Conservation (phyloP, 192 early-diverging fungal species). For the Coemansia sp. region DNA sequence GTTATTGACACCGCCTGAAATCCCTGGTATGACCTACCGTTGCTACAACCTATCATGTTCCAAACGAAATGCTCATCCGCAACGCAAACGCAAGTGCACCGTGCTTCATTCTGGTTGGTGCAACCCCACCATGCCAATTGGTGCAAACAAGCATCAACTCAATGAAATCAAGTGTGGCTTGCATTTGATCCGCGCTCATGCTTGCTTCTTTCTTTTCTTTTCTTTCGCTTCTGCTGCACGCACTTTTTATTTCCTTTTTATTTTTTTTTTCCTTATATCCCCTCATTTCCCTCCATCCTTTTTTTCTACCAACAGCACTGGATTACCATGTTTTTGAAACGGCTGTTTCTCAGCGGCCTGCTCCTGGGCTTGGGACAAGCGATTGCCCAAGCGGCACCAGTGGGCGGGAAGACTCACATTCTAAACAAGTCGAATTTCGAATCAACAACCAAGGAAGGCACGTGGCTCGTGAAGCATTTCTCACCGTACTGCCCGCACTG, state of each 20-base stretch:
- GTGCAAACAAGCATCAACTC: no score
- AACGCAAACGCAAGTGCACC: no score
- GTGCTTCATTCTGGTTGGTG: no score
- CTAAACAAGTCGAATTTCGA: conserved; percentile 53
- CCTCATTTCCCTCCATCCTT: background rate
- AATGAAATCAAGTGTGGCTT: no score
- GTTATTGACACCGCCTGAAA: no score
- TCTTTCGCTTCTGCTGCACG: background rate
- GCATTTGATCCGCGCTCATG: no score
- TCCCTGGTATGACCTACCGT: no score
- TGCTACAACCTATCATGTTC: no score
- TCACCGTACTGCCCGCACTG: conserved; percentile 87
- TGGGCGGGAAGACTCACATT: conserved; percentile 45
- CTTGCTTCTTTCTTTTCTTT: background rate
- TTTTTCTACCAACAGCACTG: background rate
- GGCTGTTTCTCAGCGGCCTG: conserved; percentile 14
- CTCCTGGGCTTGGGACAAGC: conserved; percentile 15
- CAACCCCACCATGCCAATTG: no score
- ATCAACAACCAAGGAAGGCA: conserved; percentile 50
- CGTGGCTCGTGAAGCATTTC: conserved; percentile 84
- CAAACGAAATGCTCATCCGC: no score
- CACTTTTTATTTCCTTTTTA: background rate
- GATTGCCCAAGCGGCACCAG: conserved; percentile 30
- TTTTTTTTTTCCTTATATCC: conserved; percentile 8
- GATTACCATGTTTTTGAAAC: conserved; percentile 21